Conservation (phyloP, 2,329 filamentous ascomycete species). For the Cadophora sp. region DNA sequence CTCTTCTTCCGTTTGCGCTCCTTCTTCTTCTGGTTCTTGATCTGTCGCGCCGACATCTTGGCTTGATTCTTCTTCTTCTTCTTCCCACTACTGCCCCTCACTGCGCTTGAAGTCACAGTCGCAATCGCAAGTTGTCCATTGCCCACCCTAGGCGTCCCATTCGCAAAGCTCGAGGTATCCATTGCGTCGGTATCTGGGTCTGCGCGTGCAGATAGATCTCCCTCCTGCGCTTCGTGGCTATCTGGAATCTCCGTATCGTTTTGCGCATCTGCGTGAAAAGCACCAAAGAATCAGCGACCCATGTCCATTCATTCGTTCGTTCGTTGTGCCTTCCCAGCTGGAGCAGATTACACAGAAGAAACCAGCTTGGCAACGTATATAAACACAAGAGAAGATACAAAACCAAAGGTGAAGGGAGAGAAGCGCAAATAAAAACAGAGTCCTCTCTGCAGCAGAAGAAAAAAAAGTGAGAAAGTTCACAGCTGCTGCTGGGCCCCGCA, state of each 20-base stretch:
- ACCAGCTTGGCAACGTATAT: neutral
- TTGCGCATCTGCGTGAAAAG: slow-evolving; percentile 3
- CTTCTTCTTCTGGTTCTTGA: slow-evolving; percentile 15
- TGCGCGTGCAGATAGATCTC: neutral
- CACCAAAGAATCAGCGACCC: neutral
- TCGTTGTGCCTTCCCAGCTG: neutral
- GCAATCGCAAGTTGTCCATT: slow-evolving; percentile 7
- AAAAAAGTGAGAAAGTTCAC: slow-evolving; percentile 16
- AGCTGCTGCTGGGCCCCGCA: slow-evolving; percentile 5
- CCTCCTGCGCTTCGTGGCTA: neutral
- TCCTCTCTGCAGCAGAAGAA: neutral
- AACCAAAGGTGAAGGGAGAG: neutral
- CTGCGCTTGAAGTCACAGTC: neutral
- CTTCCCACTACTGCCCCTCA: neutral
- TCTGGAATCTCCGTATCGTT: neutral
- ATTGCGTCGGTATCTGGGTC: neutral
- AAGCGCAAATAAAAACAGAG: neutral
- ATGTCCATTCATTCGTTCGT: neutral
- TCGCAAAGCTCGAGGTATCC: neutral
- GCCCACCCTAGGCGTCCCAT: neutral
- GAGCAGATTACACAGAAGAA: neutral
- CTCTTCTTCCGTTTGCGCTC: slow-evolving; percentile 13
- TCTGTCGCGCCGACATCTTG: neutral
- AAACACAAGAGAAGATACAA: neutral
- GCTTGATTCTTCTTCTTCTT: slow-evolving; percentile 12